Evolutionary conservation across 2,329 filamentous ascomycete genomes (phyloP).

Genomic region (Calonectria fujianensis): DNA sequence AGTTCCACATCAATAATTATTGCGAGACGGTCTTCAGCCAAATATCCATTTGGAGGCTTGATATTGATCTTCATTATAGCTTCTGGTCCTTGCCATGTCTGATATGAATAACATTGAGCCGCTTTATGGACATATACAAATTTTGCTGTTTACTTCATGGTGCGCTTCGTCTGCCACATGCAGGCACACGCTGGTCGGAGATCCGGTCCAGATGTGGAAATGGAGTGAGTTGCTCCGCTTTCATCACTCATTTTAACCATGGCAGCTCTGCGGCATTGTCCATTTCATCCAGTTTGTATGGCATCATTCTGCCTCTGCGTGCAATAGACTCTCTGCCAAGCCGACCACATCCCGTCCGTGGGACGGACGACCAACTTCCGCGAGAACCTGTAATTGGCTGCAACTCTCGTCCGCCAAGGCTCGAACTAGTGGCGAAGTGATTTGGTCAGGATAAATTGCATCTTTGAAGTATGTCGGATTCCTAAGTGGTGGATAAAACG

Average conservation of each 20-base stretch:
- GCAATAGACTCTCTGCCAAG: not conserved
- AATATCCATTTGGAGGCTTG: not conserved
- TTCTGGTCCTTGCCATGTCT: not conserved
- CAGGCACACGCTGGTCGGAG: not conserved
- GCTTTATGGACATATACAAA: too few relatives aligned
- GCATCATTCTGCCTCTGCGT: too few relatives aligned
- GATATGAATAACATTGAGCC: not conserved
- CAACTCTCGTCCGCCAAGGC: not conserved
- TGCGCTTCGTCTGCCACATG: not conserved
- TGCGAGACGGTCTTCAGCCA: not conserved
- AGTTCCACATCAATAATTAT: not conserved
- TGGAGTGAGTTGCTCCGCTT: not conserved
- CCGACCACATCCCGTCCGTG: not conserved
- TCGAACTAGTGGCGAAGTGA: not conserved
- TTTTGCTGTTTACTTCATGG: not conserved
- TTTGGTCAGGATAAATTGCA: not conserved
- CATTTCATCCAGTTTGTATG: not conserved
- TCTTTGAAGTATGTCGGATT: too few relatives aligned
- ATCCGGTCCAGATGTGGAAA: conserved; percentile 1
- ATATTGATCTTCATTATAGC: not conserved
- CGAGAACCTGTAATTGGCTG: not conserved
- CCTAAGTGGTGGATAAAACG: conserved; percentile 5
- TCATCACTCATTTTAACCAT: not conserved
- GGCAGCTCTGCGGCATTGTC: not conserved
- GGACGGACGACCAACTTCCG: conserved; percentile 10